Conservation (phyloP, 78 protist species). For the Dictyostelium citrinum region DNA sequence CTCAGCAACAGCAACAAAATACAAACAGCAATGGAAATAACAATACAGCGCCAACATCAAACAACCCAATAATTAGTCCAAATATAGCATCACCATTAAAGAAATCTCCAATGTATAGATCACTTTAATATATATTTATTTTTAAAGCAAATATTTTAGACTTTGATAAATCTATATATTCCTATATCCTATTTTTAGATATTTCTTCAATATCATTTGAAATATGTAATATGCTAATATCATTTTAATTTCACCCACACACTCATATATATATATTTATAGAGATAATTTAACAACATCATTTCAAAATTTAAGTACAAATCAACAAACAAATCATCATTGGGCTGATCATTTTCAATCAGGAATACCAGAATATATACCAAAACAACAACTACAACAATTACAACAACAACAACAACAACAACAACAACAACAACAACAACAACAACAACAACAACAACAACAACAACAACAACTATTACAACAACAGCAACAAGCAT, state of each 20-base stretch:
- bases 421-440: neutral
- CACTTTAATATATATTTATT: too few relatives aligned
- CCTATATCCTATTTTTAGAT: too few relatives aligned
- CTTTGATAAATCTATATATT: too few relatives aligned
- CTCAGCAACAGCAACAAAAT: neutral
- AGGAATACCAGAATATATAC: constrained; percentile 17
- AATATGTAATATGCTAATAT: too few relatives aligned
- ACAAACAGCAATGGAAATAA: neutral
- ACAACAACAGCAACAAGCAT: neutral
- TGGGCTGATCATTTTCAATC: constrained; percentile 19
- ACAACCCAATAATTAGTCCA: neutral
- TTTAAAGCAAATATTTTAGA: too few relatives aligned
- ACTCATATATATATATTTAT: neutral
- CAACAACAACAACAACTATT: neutral
- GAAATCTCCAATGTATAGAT: neutral
- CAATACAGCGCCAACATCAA: neutral
- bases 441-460: neutral
- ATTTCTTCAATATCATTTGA: neutral
- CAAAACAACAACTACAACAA: constrained; percentile 8
- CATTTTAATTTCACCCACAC: neutral
- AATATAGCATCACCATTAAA: neutral
- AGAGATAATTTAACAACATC: neutral
- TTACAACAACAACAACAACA: neutral
- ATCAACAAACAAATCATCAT: constrained; percentile 7
- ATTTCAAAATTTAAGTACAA: neutral